Base-by-base conservation (phyloP, 257 asterid genomes). In the Coffea eugenioides region DNA sequence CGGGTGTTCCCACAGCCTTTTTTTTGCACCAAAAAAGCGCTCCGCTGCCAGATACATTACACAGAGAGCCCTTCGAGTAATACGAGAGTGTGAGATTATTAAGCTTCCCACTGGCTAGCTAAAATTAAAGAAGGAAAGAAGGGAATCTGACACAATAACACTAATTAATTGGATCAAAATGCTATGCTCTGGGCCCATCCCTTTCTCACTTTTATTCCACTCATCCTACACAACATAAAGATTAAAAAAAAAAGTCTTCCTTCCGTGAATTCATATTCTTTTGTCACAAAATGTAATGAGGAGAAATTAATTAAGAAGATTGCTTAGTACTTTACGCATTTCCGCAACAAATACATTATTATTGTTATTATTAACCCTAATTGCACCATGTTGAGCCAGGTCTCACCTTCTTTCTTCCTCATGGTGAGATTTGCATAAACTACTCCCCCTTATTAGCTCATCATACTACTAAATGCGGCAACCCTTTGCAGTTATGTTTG, bases 101-200 rank as follows among this genome's bases (percentile, higher is more conserved):
- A 15, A 20, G 79, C 70, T 54, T 9, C 31, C 31, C 31, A 31
- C 2, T 66, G 71, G 18, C 20, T 21, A 10, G 52, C 65, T 27
- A 65, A 64, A 43, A 31, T 31, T 57, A 51, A 81, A 62, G 68
- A 34, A 61, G 80, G 27, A 75, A 80, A 74, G 52, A 43, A 27
- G 56, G 69, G 75, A 75, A 69, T 81, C 84, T 81, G 79, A 82
- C 85, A 80, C 80, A 46, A 46, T 13, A 78, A 80, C 87, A 73
- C 75, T 54, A 79, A 73, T n/a, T n/a, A n/a, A n/a, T n/a, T n/a
- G n/a, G n/a, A 64, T 75, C 86, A 83, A 78, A 70, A 27, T 79
- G 71, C 83, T 79, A 54, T 77, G 80, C 46, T 72, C 82, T 85
- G 90, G 86, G 83, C 89, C 89, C 92, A 69, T 80, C 74, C 54